These are phyloP conservation scores for Ceratobasidium sp. DNA, from an alignment of 1,284 basidiomycete genomes.

Conservation along the genomic window DNA sequence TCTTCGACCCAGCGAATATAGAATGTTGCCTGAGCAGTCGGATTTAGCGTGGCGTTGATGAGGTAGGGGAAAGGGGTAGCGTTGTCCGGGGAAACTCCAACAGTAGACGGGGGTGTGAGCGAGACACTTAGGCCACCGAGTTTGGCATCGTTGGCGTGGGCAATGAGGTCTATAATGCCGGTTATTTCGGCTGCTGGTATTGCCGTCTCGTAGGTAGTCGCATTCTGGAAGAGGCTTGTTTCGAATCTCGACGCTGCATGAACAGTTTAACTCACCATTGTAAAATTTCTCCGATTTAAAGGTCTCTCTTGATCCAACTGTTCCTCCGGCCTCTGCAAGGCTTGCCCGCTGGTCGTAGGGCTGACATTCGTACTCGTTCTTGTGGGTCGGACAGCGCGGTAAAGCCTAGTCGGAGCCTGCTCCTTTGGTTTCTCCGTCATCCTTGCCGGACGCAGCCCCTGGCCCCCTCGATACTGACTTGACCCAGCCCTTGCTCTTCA, in stretches of 20 bases:
- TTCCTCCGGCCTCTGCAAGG: background rate
- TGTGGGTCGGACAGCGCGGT: background rate
- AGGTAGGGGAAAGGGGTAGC: background rate
- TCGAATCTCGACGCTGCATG: background rate
- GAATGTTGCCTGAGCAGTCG: constrained; percentile 19
- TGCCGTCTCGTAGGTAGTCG: background rate
- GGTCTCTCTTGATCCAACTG: background rate
- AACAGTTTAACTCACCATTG: background rate
- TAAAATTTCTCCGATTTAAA: background rate
- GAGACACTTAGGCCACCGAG: constrained; percentile 21
- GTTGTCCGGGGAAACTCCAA: background rate
- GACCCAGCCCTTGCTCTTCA: background rate
- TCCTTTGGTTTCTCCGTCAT: background rate
- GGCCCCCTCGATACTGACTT: background rate
- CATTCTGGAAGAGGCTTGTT: background rate
- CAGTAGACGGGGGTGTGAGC: background rate
- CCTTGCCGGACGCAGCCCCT: background rate
- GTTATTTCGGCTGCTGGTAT: background rate
- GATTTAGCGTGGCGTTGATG: constrained; percentile 19
- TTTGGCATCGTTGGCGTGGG: background rate
- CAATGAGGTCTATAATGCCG: constrained; percentile 22
- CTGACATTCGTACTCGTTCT: too few relatives aligned
- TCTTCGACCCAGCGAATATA: constrained; percentile 3
- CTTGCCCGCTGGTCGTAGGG: background rate
- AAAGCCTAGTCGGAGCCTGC: background rate